These are phyloP conservation scores for Paraphoma chrysanthemicola DNA, from an alignment of 2,329 filamentous ascomycete species.

Conservation along the genomic window DNA sequence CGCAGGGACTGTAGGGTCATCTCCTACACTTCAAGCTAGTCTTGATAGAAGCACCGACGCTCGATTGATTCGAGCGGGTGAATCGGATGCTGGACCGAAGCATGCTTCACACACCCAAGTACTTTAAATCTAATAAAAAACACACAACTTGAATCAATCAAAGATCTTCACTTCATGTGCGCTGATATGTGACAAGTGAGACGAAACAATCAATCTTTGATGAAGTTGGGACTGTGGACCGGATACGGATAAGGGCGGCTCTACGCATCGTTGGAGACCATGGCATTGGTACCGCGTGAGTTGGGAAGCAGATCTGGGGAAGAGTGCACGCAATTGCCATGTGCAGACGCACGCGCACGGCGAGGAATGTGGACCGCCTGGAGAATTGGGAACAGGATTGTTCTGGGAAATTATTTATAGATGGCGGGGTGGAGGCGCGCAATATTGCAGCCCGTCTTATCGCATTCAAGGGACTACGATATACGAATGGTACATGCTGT, in stretches of 20 bases:
- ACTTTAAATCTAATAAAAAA: constrained; percentile 49
- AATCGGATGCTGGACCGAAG: constrained; percentile 60
- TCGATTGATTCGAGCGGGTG: constrained; percentile 44
- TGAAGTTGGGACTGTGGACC: not conserved
- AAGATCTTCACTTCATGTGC: too few relatives aligned
- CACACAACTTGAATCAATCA: constrained; percentile 19
- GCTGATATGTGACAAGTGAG: not conserved
- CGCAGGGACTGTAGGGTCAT: constrained; percentile 58
- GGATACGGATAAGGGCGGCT: too few relatives aligned
- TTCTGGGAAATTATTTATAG: too few relatives aligned
- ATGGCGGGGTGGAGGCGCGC: too few relatives aligned
- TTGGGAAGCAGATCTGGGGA: not conserved
- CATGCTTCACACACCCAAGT: constrained; percentile 48
- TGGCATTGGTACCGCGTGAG: not conserved
- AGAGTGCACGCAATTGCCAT: not conserved
- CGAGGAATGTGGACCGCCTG: not conserved
- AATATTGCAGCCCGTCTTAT: too few relatives aligned
- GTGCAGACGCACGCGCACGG: not conserved
- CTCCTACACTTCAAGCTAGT: constrained; percentile 61
- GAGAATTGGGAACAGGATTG: not conserved
- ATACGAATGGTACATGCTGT: too few relatives aligned
- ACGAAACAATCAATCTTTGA: not conserved
- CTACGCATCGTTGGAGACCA: not conserved
- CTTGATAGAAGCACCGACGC: constrained; percentile 45
- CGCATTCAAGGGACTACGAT: too few relatives aligned